Conservation (phyloP, 2,329 filamentous ascomycete species). For the Aspergillus ochraceoroseus region DNA sequence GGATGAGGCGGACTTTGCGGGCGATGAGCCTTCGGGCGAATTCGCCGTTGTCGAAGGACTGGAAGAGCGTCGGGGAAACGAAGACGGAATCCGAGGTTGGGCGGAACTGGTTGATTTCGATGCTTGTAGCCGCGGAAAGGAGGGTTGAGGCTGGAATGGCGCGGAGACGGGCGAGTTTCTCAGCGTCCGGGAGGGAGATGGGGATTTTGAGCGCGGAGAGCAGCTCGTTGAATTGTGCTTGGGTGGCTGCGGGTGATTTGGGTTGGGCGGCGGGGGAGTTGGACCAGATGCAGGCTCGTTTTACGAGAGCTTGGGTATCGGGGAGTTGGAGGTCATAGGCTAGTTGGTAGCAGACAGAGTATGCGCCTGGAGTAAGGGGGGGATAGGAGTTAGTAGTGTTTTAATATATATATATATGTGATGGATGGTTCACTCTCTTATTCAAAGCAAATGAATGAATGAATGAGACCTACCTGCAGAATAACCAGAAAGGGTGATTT, state of each 20-base stretch:
- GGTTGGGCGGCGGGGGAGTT: constrained; percentile 53
- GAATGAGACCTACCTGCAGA: constrained; percentile 49
- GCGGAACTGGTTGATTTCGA: constrained; percentile 53
- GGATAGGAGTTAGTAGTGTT: constrained; percentile 10
- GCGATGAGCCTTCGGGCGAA: constrained; percentile 46
- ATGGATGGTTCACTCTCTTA: no score
- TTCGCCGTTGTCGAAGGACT: constrained; percentile 46
- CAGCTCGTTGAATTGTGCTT: constrained; percentile 52
- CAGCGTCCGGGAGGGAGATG: constrained; percentile 31
- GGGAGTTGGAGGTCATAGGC: constrained; percentile 53
- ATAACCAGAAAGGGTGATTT: constrained; percentile 54
- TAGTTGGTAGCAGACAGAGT: constrained; percentile 55
- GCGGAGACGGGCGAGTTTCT: constrained; percentile 48
- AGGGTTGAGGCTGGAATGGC: constrained; percentile 37
- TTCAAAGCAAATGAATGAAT: not conserved
- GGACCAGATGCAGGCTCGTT: constrained; percentile 51
- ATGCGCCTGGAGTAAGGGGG: constrained; percentile 43
- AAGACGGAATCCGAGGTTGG: constrained; percentile 50
- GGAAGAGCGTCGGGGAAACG: constrained; percentile 43
- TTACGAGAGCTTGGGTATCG: constrained; percentile 46
- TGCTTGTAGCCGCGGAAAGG: constrained; percentile 40
- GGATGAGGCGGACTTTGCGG: constrained; percentile 48
- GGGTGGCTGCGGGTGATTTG: constrained; percentile 45
- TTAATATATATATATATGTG: not conserved
- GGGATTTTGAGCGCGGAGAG: constrained; percentile 46